Conservation (phyloP, 768 basidiomycete genomes). For the Podaxis carcinomalis region DNA sequence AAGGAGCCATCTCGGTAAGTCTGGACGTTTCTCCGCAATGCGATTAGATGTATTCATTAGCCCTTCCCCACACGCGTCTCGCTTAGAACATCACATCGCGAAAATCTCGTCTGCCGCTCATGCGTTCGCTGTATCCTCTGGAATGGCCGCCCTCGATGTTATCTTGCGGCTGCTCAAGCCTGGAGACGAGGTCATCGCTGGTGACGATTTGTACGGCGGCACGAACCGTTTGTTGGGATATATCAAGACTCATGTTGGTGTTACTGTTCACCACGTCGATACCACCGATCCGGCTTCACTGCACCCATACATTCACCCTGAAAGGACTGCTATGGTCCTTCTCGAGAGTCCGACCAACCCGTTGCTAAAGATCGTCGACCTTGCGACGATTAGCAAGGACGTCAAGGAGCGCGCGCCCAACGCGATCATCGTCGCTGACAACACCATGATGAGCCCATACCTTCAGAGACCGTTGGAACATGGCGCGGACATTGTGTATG, state of each 20-base stretch:
- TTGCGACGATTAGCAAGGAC: conserved; percentile 75
- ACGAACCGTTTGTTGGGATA: conserved; percentile 94
- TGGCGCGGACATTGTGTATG: conserved; percentile 96
- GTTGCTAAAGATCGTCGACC: conserved; percentile 89
- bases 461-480: conserved; percentile 92
- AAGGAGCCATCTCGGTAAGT: conserved; percentile 81
- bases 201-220: conserved; percentile 96
- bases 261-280: conserved; percentile 90
- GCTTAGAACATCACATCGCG: conserved; percentile 90
- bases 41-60: conserved; percentile 9
- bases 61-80: background rate
- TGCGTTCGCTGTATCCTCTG: conserved; percentile 91
- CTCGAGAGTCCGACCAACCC: conserved; percentile 98
- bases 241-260: conserved; percentile 81
- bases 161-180: conserved; percentile 93
- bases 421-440: conserved; percentile 88
- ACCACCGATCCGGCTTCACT: conserved; percentile 73
- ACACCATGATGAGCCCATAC: conserved; percentile 99
- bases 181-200: conserved; percentile 92
- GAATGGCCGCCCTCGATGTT: conserved; percentile 96
- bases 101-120: conserved; percentile 92
- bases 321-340: conserved; percentile 90
- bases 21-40: conserved; percentile 13
- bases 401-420: conserved; percentile 81
- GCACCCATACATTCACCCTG: conserved; percentile 57